Percentiles rank a stretch among this genome's conserved stretches.
phyloP scores from a whole-genome alignment of 2,329 filamentous ascomycete genomes.

The Aspergillus piperis region DNA sequence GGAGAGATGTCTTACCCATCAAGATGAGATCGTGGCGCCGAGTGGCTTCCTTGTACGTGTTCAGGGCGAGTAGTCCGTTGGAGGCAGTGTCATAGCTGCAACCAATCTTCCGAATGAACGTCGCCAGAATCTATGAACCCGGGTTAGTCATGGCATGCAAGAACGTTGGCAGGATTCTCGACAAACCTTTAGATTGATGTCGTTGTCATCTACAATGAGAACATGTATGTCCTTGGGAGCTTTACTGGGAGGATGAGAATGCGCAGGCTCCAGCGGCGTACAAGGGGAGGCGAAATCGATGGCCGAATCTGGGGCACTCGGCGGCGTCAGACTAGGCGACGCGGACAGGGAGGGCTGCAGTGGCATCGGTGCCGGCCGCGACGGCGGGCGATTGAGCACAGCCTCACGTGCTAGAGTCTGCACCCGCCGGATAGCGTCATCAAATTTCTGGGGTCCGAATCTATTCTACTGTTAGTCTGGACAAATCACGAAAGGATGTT shows the following conservation, averaged over 20 bases:
- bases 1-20: constrained; percentile 26
- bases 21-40: constrained; percentile 37
- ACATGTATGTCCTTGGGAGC: constrained; percentile 21
- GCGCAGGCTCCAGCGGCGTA: background rate
- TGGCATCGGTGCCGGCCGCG: background rate
- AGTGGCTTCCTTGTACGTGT: constrained; percentile 31
- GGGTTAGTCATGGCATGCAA: background rate
- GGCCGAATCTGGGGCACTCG: background rate
- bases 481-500: background rate
- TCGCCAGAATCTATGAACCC: constrained; percentile 31
- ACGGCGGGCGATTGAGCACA: background rate
- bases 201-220: constrained; percentile 44
- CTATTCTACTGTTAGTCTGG: background rate
- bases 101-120: constrained; percentile 39
- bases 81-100: constrained; percentile 36
- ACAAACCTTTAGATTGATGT: constrained; percentile 38
- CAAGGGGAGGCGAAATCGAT: background rate
- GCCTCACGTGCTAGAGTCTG: constrained; percentile 1
- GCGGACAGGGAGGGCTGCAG: background rate
- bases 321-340: background rate
- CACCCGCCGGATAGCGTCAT: constrained; percentile 3
- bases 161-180: too few relatives aligned
- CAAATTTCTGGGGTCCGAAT: constrained; percentile 13
- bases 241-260: background rate
- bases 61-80: constrained; percentile 41